A percentile compares a stretch with the other conserved stretches of the same genome.
Evolutionary conservation across 495 filamentous ascomycete species (phyloP).

Genomic region (Bryoglossum gracile): DNA sequence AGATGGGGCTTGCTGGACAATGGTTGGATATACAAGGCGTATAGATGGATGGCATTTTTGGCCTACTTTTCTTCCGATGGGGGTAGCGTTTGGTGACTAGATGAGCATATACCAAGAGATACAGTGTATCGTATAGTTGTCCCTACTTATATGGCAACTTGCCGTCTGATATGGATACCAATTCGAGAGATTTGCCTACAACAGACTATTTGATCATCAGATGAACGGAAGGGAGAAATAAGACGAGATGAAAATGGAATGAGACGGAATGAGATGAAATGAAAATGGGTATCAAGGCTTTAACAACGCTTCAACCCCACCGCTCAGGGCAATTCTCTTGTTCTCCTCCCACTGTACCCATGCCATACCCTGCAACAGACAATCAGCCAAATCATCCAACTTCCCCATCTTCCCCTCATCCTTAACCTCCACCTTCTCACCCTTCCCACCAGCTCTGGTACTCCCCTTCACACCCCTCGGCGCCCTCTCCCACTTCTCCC

Average conservation of each 20-base stretch:
- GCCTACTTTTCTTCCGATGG: neutral
- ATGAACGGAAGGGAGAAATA: too few species aligned
- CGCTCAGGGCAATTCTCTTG: slow-evolving; percentile 30
- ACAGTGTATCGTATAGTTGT: neutral
- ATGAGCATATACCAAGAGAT: neutral
- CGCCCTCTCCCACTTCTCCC: slow-evolving; percentile 35
- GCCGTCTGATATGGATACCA: neutral
- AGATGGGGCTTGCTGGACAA: neutral
- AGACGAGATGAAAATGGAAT: neutral
- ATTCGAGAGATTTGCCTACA: neutral
- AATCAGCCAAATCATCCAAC: slow-evolving; percentile 88
- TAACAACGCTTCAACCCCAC: slow-evolving; percentile 21
- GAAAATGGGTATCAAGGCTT: slow-evolving; percentile 12
- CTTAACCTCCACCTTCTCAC: slow-evolving; percentile 62
- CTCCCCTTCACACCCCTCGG: slow-evolving; percentile 21
- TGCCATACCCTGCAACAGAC: slow-evolving; percentile 75
- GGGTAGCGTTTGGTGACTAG: neutral
- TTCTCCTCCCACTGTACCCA: slow-evolving; percentile 83
- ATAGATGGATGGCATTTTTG: neutral
- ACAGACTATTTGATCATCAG: too few species aligned
- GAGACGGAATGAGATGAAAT: neutral
- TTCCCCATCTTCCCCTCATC: slow-evolving; percentile 43
- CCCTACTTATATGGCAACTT: neutral
- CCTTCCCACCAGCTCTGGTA: slow-evolving; percentile 19
- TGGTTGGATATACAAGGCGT: neutral